A percentile compares a stretch with the other conserved stretches of the same genome.
Conservation (phyloP, 2,329 filamentous ascomycete genomes). For the Bertia moriformis region DNA sequence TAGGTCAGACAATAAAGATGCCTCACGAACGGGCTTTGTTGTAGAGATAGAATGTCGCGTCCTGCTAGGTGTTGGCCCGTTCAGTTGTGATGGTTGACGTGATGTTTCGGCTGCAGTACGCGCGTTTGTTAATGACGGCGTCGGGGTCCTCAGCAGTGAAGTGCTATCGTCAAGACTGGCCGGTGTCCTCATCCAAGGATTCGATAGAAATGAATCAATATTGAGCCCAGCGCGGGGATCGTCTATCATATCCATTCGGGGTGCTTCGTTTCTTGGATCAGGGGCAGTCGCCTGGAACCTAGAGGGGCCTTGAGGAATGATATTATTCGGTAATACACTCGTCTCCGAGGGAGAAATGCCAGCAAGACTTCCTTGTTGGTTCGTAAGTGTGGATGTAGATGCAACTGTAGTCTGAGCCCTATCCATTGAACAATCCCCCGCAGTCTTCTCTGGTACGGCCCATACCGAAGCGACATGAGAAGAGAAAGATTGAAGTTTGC, state of each 20-base stretch:
- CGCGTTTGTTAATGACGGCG: not conserved
- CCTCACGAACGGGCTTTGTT: not conserved
- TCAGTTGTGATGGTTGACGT: not conserved
- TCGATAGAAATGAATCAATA: slow-evolving; percentile 10
- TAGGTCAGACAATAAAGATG: not conserved
- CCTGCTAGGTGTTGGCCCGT: not conserved
- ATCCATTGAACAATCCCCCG: no score
- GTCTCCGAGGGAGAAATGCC: no score
- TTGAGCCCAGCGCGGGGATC: no score
- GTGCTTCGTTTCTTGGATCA: no score
- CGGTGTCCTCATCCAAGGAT: slow-evolving; percentile 12
- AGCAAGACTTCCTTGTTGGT: no score
- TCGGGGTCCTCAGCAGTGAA: slow-evolving; percentile 10
- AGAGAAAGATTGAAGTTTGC: slow-evolving; percentile 9
- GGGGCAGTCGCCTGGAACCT: no score
- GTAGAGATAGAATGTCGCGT: not conserved
- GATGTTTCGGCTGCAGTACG: not conserved
- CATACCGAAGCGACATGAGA: not conserved
- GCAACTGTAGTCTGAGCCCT: no score
- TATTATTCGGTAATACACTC: no score
- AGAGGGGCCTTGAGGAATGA: no score
- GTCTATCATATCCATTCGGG: no score
- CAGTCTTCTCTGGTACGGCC: no score
- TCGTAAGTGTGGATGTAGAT: no score
- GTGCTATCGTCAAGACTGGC: slow-evolving; percentile 8